Base-by-base conservation (phyloP, 305 asterid genomes). In the Plantago coronopus region DNA sequence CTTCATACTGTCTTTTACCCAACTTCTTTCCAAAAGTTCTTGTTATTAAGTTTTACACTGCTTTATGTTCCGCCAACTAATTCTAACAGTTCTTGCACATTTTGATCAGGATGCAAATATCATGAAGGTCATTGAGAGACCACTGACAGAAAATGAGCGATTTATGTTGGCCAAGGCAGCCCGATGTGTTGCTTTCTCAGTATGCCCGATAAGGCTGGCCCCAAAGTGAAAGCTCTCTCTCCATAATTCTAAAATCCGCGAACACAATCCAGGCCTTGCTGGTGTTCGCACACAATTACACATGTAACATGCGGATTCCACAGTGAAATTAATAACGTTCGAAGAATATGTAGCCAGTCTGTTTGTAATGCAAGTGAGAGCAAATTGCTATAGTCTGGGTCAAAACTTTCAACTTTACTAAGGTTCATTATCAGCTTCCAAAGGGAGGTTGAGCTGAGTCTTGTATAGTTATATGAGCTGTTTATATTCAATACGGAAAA, bases 131-230 rank as follows among this genome's bases (percentile, higher is more conserved):
- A 93, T 93, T 14, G 98, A 93, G 83, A 84, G 98, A 71, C 87
- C 90, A 68, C 75, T 91, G 89, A 88, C 93, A 6, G 98, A 91
- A 75, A 87, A 86, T 68, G 98, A 91, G 71, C 88, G 98, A 27
- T 88, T 91, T 68, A 79, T 84, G 94, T 72, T 91, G 78, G 98
- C 98, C 17, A 91, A 86, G 83, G 98, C 94, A 69, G 96, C 98
- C 67, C 94, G 98, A 57, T 91, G 96, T 42, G 67, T 86, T 66
- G 96, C 95, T 29, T 91, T 91, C 72, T 72, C 76, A 25, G 86
- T 88, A 40, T 88, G 96, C 68, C 98, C 98, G 3, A 86, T 86
- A 75, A 84, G 68, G 69, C 80, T 91, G 67, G 70, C 86, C 34
- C 95, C 98, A 3, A 91, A 88, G 75, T 86, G 79, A 83, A 6